Percentiles rank a stretch among this genome's conserved stretches.
Conservation (phyloP, 768 basidiomycete genomes). For the Sutorius australiensis region DNA sequence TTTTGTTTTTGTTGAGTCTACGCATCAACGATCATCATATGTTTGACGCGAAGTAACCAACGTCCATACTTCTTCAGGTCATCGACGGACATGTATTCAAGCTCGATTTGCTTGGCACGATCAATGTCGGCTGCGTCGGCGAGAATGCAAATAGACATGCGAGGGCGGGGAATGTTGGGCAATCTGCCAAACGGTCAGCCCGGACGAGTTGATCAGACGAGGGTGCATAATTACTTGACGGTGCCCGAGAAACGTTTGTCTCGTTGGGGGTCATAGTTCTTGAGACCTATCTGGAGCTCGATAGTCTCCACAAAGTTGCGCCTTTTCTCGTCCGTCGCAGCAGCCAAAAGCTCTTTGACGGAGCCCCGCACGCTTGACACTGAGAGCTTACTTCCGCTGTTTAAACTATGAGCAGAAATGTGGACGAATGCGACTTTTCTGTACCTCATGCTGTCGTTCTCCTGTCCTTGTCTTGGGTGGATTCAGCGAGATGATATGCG, state of each 20-base stretch:
- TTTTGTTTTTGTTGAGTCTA: constrained; percentile 99
- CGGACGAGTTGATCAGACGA: neutral
- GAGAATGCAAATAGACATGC: constrained; percentile 99
- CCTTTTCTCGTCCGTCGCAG: constrained; percentile 82
- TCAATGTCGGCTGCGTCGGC: constrained; percentile 99
- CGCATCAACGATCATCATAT: neutral
- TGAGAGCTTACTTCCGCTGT: constrained; percentile 76
- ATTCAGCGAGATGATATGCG: constrained; percentile 22
- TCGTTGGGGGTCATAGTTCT: constrained; percentile 99
- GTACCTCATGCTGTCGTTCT: constrained; percentile 33
- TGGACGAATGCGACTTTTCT: neutral
- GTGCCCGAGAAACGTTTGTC: constrained; percentile 99
- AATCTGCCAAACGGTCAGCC: constrained; percentile 49
- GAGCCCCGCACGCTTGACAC: constrained; percentile 99
- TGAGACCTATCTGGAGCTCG: constrained; percentile 94
- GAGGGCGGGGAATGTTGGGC: constrained; percentile 94
- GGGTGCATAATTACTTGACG: constrained; percentile 64
- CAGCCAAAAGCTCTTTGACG: constrained; percentile 84
- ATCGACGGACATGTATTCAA: constrained; percentile 99
- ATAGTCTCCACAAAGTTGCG: constrained; percentile 96
- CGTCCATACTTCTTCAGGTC: constrained; percentile 90
- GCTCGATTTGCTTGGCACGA: constrained; percentile 94
- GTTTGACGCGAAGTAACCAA: neutral
- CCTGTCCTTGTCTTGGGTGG: constrained; percentile 12
- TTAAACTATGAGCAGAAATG: neutral